These are phyloP conservation scores for Arthrobotrys pseudoclavata DNA, from an alignment of 2,329 filamentous ascomycete genomes.

Conservation along the genomic window DNA sequence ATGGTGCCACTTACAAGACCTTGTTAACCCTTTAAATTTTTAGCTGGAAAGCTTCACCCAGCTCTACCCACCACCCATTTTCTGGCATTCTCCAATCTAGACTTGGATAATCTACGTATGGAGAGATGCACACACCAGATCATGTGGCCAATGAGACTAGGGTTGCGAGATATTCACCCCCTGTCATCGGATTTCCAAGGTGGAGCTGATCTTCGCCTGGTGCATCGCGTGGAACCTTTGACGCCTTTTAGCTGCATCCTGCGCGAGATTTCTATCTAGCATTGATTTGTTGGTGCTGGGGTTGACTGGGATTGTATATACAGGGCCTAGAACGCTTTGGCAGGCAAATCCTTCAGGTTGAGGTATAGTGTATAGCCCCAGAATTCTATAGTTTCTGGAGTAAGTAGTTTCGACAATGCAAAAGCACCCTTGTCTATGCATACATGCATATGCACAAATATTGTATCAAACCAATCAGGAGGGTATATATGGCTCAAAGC, in stretches of 20 bases:
- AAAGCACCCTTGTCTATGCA: slow-evolving; percentile 2
- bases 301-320: not conserved
- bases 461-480: not conserved
- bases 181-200: slow-evolving; percentile 1
- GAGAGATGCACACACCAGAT: not conserved
- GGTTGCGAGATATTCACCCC: not conserved
- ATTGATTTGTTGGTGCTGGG: not conserved
- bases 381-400: not conserved
- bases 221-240: not conserved
- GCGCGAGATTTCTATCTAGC: not conserved
- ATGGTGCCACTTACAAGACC: not conserved
- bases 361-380: not conserved
- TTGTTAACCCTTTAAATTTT: not conserved
- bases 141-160: slow-evolving; percentile 21
- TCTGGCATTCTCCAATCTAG: not conserved
- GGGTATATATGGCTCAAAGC: not conserved
- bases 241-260: not conserved
- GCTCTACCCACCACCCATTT: not conserved
- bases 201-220: slow-evolving; percentile 18
- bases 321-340: slow-evolving; percentile 3
- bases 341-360: slow-evolving; percentile 9
- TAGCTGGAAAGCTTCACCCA: not conserved
- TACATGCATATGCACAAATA: not conserved
- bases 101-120: not conserved
- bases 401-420: not conserved